These are phyloP conservation scores for Venturiaceae sp. DNA, from an alignment of 2,329 filamentous ascomycete species.

Conservation along the genomic window DNA sequence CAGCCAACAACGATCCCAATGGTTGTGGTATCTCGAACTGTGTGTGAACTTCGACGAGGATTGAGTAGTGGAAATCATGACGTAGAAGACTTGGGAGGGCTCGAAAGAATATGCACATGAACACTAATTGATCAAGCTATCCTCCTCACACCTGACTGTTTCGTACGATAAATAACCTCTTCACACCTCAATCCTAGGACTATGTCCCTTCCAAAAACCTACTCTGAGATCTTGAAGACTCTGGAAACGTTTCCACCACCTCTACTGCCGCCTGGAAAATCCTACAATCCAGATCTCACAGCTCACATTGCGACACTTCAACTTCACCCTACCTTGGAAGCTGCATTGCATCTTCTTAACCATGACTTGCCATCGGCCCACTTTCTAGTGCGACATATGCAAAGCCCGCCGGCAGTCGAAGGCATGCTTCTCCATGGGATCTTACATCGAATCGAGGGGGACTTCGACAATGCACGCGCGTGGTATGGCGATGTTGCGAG, in stretches of 20 bases:
- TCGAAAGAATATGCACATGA: not conserved
- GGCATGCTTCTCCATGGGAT: constrained; percentile 43
- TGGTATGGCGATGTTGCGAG: constrained; percentile 37
- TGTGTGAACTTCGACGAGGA: no score
- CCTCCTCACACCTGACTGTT: not conserved
- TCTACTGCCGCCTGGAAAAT: constrained; percentile 1
- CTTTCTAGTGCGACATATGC: constrained; percentile 44
- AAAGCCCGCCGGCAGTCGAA: constrained; percentile 36
- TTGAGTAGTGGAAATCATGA: not conserved
- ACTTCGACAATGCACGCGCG: constrained; percentile 36
- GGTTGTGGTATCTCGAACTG: no score
- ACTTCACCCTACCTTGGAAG: constrained; percentile 40
- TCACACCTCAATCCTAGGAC: not conserved
- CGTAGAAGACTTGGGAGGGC: not conserved
- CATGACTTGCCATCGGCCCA: constrained; percentile 40
- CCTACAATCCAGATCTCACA: not conserved
- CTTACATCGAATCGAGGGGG: constrained; percentile 41
- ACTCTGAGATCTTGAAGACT: not conserved
- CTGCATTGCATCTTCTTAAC: constrained; percentile 42
- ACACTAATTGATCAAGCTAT: no score
- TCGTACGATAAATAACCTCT: not conserved
- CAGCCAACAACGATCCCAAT: no score
- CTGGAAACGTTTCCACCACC: not conserved
- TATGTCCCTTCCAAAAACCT: not conserved
- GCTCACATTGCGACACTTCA: constrained; percentile 14